A percentile compares a stretch with the other conserved stretches of the same genome.
Conservation (phyloP, 2,329 filamentous ascomycete genomes). For the Ophiostoma novo-ulmi region DNA sequence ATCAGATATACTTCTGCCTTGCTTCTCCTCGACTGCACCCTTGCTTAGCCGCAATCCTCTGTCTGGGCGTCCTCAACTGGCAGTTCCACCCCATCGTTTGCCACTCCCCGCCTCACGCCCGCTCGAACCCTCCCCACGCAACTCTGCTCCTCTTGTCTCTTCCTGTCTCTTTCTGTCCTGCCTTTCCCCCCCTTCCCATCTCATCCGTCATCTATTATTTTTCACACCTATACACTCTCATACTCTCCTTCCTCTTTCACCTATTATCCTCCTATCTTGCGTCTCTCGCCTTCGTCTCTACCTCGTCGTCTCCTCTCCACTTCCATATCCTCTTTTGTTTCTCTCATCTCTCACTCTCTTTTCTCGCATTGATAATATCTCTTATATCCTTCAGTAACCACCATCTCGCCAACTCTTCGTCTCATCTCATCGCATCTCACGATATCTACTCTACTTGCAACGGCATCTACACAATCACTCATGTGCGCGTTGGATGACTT, state of each 20-base stretch:
- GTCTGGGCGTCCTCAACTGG: background rate
- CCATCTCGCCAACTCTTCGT: background rate
- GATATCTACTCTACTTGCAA: background rate
- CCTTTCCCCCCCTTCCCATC: background rate
- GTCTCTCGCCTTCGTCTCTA: background rate
- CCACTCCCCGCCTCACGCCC: background rate
- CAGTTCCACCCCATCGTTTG: constrained; percentile 1
- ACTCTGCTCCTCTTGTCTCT: background rate
- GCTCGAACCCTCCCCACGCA: background rate
- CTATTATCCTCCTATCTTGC: background rate
- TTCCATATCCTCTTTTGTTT: background rate
- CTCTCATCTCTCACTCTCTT: background rate
- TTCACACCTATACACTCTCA: background rate
- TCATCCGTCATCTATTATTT: background rate
- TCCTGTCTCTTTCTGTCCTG: background rate
- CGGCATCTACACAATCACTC: background rate
- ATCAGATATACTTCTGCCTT: background rate
- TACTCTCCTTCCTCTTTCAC: constrained; percentile 5
- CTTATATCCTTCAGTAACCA: background rate
- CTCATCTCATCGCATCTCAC: background rate
- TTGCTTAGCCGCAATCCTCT: background rate
- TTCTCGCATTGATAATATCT: constrained; percentile 1
- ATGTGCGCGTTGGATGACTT: constrained; percentile 10
- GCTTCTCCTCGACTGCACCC: background rate
- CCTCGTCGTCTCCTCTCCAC: background rate